These are phyloP conservation scores for Penicillium sp. DNA, from an alignment of 2,329 filamentous ascomycete species.

Conservation along the genomic window DNA sequence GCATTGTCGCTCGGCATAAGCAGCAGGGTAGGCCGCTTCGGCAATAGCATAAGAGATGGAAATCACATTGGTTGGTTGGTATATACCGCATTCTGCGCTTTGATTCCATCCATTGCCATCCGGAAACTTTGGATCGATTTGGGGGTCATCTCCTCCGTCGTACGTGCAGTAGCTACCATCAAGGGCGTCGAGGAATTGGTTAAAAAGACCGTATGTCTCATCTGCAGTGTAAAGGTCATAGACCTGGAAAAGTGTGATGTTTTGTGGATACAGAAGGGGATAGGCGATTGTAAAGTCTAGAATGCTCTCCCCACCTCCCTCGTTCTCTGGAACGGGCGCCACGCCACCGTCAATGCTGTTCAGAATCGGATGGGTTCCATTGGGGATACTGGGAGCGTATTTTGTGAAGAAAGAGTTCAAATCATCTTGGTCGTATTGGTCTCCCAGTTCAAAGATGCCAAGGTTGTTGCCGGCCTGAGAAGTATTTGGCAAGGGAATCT, in stretches of 20 bases:
- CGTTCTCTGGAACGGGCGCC: background rate
- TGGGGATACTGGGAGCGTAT: background rate
- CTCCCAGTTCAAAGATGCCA: background rate
- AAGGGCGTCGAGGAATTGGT: conserved; percentile 8
- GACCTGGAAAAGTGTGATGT: background rate
- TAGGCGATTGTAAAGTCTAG: conserved; percentile 2
- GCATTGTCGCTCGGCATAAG: conserved; percentile 1
- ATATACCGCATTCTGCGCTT: background rate
- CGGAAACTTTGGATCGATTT: conserved; percentile 3
- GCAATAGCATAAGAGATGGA: conserved; percentile 4
- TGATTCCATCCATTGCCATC: background rate
- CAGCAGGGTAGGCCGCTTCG: background rate
- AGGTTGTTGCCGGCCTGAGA: conserved; percentile 4
- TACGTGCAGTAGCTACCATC: conserved; percentile 9
- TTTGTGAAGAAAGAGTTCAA: background rate
- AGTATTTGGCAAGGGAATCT: background rate
- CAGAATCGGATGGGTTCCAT: background rate
- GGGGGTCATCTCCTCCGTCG: conserved; percentile 7
- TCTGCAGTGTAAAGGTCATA: background rate
- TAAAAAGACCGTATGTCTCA: background rate
- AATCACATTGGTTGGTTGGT: conserved; percentile 2
- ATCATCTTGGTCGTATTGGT: conserved; percentile 2
- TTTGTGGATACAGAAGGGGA: conserved; percentile 6
- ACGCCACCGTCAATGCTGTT: conserved; percentile 4
- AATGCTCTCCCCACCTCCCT: background rate